Conservation (phyloP, 345 rosid species). For the Lepidium didymum region DNA sequence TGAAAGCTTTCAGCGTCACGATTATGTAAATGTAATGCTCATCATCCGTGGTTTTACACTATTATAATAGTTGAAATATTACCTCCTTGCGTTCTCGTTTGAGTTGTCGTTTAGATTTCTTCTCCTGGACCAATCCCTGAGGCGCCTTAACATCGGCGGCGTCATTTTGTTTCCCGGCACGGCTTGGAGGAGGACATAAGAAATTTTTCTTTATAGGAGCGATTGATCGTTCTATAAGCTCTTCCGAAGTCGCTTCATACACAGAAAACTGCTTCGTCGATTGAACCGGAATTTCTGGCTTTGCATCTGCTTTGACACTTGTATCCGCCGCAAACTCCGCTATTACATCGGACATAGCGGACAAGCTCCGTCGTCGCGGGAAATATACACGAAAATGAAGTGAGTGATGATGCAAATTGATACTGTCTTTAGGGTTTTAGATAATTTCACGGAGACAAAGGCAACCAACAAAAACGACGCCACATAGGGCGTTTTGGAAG, state of each 20-base stretch:
- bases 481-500: background rate
- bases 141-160: constrained; percentile 18
- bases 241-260: constrained; percentile 41
- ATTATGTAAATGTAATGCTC: background rate
- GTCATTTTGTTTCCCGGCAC: constrained; percentile 35
- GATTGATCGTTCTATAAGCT: constrained; percentile 65
- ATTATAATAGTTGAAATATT: background rate
- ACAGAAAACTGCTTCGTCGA: constrained; percentile 29
- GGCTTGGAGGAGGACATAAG: constrained; percentile 60
- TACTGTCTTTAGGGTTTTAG: constrained; percentile 16
- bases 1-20: background rate
- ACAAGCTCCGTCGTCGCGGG: constrained; percentile 6
- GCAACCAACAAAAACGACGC: background rate
- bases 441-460: background rate
- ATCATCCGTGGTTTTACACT: background rate
- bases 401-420: background rate
- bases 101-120: constrained; percentile 91
- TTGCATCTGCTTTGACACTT: background rate
- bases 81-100: constrained; percentile 88
- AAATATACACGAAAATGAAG: background rate
- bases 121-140: constrained; percentile 45
- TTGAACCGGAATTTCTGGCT: background rate
- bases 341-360: constrained; percentile 20
- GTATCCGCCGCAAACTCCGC: constrained; percentile 4
- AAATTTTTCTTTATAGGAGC: constrained; percentile 77